These are phyloP conservation scores for Paraconiothyrium brasiliense DNA, from an alignment of 2,329 filamentous ascomycete genomes.

Conservation along the genomic window DNA sequence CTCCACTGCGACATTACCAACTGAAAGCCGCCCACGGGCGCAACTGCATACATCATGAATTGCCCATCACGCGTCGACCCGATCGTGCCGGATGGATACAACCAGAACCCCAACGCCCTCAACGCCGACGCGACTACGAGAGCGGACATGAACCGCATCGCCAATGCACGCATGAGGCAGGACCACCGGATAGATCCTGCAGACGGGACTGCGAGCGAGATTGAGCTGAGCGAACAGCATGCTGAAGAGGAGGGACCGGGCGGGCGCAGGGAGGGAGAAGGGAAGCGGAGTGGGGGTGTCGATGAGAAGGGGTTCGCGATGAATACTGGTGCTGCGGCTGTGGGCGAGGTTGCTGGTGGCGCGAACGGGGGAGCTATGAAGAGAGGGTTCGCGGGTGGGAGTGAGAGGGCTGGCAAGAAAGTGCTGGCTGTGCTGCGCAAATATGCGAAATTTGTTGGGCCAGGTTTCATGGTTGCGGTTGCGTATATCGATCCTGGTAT, in stretches of 20 bases:
- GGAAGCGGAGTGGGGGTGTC: slow-evolving; percentile 18
- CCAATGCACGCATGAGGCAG: slow-evolving; percentile 64
- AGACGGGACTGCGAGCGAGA: slow-evolving; percentile 18
- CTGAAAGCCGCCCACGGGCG: neutral
- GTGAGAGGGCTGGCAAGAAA: slow-evolving; percentile 11
- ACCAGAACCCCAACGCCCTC: slow-evolving; percentile 68
- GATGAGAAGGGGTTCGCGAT: slow-evolving; percentile 1
- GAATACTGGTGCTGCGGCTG: slow-evolving; percentile 12
- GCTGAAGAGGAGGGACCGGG: slow-evolving; percentile 13
- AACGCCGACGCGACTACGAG: slow-evolving; percentile 69
- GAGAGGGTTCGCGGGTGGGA: slow-evolving; percentile 3
- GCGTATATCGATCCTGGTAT: slow-evolving; percentile 60
- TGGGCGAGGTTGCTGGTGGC: slow-evolving; percentile 8
- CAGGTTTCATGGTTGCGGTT: slow-evolving; percentile 69
- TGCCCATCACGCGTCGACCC: slow-evolving; percentile 70
- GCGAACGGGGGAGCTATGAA: slow-evolving; percentile 1
- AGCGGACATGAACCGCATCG: slow-evolving; percentile 69
- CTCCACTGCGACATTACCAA: neutral
- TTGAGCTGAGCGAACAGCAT: slow-evolving; percentile 21
- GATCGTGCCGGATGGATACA: slow-evolving; percentile 63
- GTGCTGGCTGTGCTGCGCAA: slow-evolving; percentile 50
- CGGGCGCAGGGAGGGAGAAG: slow-evolving; percentile 14
- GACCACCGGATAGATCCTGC: slow-evolving; percentile 44
- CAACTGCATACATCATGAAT: slow-evolving; percentile 61
- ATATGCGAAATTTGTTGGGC: slow-evolving; percentile 69